phyloP scores from a whole-genome alignment of 768 basidiomycete species.

The Chalciporus sphaerocephalus region DNA sequence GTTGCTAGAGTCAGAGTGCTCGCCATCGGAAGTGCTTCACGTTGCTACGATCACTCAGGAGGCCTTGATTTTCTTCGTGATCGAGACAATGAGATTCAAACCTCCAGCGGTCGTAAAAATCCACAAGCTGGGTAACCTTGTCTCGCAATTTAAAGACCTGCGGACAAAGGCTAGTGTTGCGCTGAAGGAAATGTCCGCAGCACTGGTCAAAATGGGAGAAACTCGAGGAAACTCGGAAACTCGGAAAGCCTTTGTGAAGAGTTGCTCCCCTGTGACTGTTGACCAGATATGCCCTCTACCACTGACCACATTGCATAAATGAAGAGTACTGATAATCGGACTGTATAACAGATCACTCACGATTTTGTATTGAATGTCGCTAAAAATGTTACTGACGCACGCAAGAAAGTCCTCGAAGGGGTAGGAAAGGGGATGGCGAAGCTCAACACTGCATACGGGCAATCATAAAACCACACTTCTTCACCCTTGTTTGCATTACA shows the following conservation, averaged over 20 bases:
- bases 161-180: conserved; percentile 48
- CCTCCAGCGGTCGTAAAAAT: conserved; percentile 61
- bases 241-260: conserved; percentile 49
- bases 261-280: conserved; percentile 41
- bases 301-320: neutral
- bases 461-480: conserved; percentile 15
- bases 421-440: conserved; percentile 65
- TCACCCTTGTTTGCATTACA: conserved; percentile 8
- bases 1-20: conserved; percentile 34
- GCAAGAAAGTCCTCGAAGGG: conserved; percentile 68
- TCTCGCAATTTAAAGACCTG: conserved; percentile 59
- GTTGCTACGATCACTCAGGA: conserved; percentile 73
- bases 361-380: conserved; percentile 59
- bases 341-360: conserved; percentile 47
- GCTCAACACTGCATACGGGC: conserved; percentile 40
- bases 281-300: conserved; percentile 29
- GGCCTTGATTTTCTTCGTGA: conserved; percentile 65
- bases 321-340: neutral
- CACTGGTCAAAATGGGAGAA: conserved; percentile 49
- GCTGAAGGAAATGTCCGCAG: conserved; percentile 55
- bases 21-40: conserved; percentile 62
- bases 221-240: conserved; percentile 47
- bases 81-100: conserved; percentile 76
- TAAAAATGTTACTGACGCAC: conserved; percentile 65
- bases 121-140: conserved; percentile 67